Evolutionary conservation across 1,139 yeast genomes (phyloP).

Genomic region (Hemisphaericaspora xylanilytica): DNA sequence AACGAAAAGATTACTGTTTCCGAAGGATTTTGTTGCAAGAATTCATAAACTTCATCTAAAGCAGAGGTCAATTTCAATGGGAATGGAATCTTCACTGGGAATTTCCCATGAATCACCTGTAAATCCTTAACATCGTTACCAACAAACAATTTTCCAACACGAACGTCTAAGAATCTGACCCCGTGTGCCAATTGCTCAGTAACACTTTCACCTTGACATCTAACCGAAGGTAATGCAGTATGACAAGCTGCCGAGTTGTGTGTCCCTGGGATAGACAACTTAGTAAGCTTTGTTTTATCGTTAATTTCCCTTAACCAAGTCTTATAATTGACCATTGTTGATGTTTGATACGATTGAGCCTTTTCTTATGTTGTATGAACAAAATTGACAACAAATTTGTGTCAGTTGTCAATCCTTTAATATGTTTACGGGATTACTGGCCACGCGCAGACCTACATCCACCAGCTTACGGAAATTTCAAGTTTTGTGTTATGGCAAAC

Average conservation of each 20-base stretch:
- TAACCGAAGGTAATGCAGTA: slow-evolving; percentile 74
- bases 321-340: slow-evolving; percentile 44
- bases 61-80: slow-evolving; percentile 50
- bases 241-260: slow-evolving; percentile 79
- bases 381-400: too few relatives aligned
- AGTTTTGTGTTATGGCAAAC: too few relatives aligned
- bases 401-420: too few relatives aligned
- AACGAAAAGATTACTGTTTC: slow-evolving; percentile 69
- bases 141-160: slow-evolving; percentile 60
- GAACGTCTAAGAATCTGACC: slow-evolving; percentile 68
- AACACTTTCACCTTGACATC: slow-evolving; percentile 67
- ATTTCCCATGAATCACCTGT: slow-evolving; percentile 72
- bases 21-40: slow-evolving; percentile 49
- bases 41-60: slow-evolving; percentile 58
- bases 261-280: slow-evolving; percentile 73
- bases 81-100: slow-evolving; percentile 66
- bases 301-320: slow-evolving; percentile 56
- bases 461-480: too few relatives aligned
- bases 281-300: slow-evolving; percentile 51
- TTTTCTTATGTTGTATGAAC: too few relatives aligned
- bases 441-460: too few relatives aligned
- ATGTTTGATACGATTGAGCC: too few relatives aligned
- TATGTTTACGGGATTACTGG: too few relatives aligned
- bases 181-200: slow-evolving; percentile 67
- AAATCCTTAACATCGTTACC: slow-evolving; percentile 43